Evolutionary conservation across 192 early-diverging fungal species (phyloP), one percentile per base, ranked within the genome.

Genomic region (Backusella australiensis): DNA sequence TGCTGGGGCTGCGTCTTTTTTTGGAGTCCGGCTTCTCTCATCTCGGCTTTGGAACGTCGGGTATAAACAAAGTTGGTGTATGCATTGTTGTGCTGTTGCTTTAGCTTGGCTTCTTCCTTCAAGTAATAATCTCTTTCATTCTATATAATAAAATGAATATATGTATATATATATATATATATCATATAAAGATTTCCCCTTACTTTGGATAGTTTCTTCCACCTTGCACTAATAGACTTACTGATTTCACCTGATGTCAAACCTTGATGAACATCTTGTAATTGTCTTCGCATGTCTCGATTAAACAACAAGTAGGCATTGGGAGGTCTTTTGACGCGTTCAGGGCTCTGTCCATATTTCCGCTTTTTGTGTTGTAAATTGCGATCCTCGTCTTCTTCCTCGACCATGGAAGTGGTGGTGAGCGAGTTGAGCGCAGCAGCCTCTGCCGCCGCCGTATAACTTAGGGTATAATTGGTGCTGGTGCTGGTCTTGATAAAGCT

Each of bases 221-320:
- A 90, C 71, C 77, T 78, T 52, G 84, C 79, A 21, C 89, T 89
- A 71, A 90, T 89, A 1, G 85, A 72, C 71, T 84, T 85, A 15
- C 85, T 86, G 69, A 90, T 90, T 75, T 87, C 86, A n/a, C 84
- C 85, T 4, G 89, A 88, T 8, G 86, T 85, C 72, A 89, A 71
- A 74, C 85, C 85, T 23, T 88, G 85, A 65, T 90, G 85, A 67
- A 83, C 79, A 35, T 87, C 81, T 67, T 87, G 72, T 42, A 91
- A 74, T 73, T 84, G 86, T 66, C 82, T 85, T 23, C 88, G 82
- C 84, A 88, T 89, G 42, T 89, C 86, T 56, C 85, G 82, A 75
- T 90, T 91, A 52, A 89, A 91, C 34, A 91, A 79, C 42, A 90
- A 65, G 68, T 90, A 90, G 12, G 86, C 86, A 72, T 90, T 90